Percentiles rank a stretch among this genome's conserved stretches.
Evolutionary conservation across 345 rosid species (phyloP).

Genomic region (Eucalyptus camaldulensis): DNA sequence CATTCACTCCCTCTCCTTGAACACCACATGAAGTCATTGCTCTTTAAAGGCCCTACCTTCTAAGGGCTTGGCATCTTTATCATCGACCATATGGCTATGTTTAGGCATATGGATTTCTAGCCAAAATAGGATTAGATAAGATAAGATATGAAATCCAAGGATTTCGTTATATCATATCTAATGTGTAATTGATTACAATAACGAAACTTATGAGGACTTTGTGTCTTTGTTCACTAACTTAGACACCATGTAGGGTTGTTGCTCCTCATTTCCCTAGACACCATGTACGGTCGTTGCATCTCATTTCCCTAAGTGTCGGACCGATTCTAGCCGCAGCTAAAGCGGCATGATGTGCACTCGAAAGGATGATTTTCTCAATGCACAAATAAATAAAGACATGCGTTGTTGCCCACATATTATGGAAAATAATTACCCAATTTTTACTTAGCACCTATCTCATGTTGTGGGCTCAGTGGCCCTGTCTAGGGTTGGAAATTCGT

Average conservation of each 20-base stretch:
- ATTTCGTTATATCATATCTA: not conserved
- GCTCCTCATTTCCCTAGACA: not conserved
- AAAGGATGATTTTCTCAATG: not conserved
- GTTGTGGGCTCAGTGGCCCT: too few relatives aligned
- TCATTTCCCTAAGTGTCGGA: not conserved
- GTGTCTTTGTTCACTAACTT: not conserved
- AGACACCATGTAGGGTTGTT: not conserved
- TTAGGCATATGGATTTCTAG: not conserved
- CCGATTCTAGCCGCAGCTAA: not conserved
- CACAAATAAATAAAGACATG: conserved; percentile 8
- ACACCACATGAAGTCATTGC: conserved; percentile 9
- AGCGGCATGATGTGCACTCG: not conserved
- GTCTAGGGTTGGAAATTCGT: too few relatives aligned
- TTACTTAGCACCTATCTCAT: too few relatives aligned
- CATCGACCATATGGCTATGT: not conserved
- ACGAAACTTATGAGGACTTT: not conserved
- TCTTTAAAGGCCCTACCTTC: not conserved
- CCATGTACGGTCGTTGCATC: too few relatives aligned
- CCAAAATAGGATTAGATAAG: not conserved
- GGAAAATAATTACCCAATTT: too few relatives aligned
- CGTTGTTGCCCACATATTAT: conserved; percentile 1
- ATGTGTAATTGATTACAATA: too few relatives aligned
- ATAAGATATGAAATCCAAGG: not conserved
- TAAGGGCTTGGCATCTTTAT: not conserved
- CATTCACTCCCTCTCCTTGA: conserved; percentile 28